Base-by-base conservation (phyloP, 1,139 yeast species). In the Scheffersomyces lignicola region DNA sequence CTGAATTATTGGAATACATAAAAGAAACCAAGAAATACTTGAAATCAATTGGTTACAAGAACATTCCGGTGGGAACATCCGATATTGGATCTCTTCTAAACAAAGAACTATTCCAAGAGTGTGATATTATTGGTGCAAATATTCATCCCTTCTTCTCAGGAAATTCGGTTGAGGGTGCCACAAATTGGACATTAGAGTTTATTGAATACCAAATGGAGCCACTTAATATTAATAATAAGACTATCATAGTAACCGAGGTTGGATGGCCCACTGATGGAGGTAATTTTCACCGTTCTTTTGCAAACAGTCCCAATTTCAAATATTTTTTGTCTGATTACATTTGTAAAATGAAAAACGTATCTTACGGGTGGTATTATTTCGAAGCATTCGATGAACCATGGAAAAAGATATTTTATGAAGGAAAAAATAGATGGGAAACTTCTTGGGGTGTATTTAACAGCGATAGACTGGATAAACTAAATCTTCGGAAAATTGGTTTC, bases 201-300 rank as follows among this genome's bases (percentile, higher is more conserved):
- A 47, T 79, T 27, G 52, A 65, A 33, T 57, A 66, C 28, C 74
- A 76, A 38, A 52, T 78, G 24, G 59, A 62, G 25, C 63, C 67
- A 4, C 21, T 49, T n/a, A 44, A 51, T 18, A 24, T 29, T 15
- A 36, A 45, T 11, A 31, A 45, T n/a, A 60, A 62, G 3, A 55
- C 52, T 22, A 52, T 79, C 10, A 62, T 73, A 3, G 67, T 82
- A 2, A 68, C 85, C 0, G 88, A 82, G 49, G 73, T 80, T 14
- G 89, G 88, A 0, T 83, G 89, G 89, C 89, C 89, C 2, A 75
- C 71, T 35, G 62, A 59, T 2, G 89, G 88, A 6, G 88, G 87
- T 0, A 41, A 34, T 1, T 69, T 64, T 39, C 53, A 60, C 31
- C 54, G 55, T 2, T 64, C 88, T 0, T 53, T 58, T 6, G 84